Evolutionary conservation across 306 rosid species (phyloP), one percentile per base, ranked within the genome.

Genomic region (Cucurbita moschata): DNA sequence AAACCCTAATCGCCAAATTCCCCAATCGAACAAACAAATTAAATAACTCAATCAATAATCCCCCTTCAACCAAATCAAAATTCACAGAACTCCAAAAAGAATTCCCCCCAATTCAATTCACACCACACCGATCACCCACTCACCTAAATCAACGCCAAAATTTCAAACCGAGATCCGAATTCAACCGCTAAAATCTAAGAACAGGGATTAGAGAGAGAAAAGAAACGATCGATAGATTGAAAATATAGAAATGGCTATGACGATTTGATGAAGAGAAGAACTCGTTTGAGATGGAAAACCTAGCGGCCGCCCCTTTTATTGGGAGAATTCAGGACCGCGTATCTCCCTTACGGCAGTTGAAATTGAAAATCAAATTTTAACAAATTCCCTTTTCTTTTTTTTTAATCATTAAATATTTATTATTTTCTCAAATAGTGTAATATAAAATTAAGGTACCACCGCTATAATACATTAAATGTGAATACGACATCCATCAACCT

Each of bases 301-400:
- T 70, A 70, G 74, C 3, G 74, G 56, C 30, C 44, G 40, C 74
- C 74, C 74, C 14, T 70, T 69, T 70, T 70, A 70, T 70, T 50
- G 74, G 59, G 74, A 50, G 46, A 70, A 70, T 16, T 67, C 5
- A 30, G 59, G 44, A 50, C 74, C 74, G 46, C 74, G 59, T 50
- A 11, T 68, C 73, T 49, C 23, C 50, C 26, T 26, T 69, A 26
- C 40, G 59, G 26, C 58, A 50, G 74, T 69, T 49, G 74, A 47
- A 47, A 13, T 18, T 44, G 12, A 67, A 47, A 21, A 40, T n/a
- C 14, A 65, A 65, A 39, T 1, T 42, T 44, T 42, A 66, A 66
- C 37, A 44, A 66, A 66, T 60, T 60, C 43, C 4, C 6, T 13
- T 26, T 26, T 10, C 2, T 4, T 1, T 4, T 8, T 6, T 21